Evolutionary conservation across 163 green algal genomes (phyloP).

Genomic region (Scenedesmus sp.): DNA sequence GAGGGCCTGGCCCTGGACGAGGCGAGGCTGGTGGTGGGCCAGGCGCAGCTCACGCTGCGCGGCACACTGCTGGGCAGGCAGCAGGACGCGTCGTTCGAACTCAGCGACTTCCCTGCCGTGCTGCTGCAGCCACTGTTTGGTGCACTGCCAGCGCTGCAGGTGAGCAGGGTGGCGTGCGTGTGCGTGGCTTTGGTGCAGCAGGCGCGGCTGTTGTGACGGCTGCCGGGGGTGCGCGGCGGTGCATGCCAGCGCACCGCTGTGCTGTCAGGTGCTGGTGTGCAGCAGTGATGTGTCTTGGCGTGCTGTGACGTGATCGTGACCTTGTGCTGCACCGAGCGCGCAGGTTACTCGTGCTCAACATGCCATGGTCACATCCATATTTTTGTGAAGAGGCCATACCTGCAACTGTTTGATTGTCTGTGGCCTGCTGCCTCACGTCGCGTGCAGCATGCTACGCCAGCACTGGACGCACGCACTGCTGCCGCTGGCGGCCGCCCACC

Average conservation of each 20-base stretch:
- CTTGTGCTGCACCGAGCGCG: too few species aligned
- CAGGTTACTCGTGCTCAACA: too few species aligned
- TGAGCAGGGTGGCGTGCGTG: background rate
- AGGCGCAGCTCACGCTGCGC: slow-evolving; percentile 70
- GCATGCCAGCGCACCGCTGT: too few species aligned
- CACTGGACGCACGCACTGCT: slow-evolving; percentile 29
- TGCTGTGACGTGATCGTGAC: too few species aligned
- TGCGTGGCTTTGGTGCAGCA: background rate
- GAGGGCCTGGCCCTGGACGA: slow-evolving; percentile 89
- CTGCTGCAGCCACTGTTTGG: slow-evolving; percentile 79
- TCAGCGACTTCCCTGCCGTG: slow-evolving; percentile 89
- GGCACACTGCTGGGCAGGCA: slow-evolving; percentile 80
- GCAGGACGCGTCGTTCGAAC: slow-evolving; percentile 84
- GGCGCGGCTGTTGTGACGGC: too few species aligned
- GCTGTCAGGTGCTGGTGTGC: too few species aligned
- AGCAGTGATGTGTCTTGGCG: too few species aligned
- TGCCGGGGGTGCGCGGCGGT: too few species aligned
- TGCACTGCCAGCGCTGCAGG: slow-evolving; percentile 78
- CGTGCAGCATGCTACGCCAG: slow-evolving; percentile 37
- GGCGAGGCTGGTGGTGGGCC: slow-evolving; percentile 71
- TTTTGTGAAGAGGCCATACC: too few species aligned
- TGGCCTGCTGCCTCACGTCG: too few species aligned
- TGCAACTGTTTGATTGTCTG: too few species aligned
- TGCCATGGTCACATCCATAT: too few species aligned
- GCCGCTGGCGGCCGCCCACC: background rate